Base-by-base conservation (phyloP, 768 basidiomycete species). In the Mycena olivaceomarginata region DNA sequence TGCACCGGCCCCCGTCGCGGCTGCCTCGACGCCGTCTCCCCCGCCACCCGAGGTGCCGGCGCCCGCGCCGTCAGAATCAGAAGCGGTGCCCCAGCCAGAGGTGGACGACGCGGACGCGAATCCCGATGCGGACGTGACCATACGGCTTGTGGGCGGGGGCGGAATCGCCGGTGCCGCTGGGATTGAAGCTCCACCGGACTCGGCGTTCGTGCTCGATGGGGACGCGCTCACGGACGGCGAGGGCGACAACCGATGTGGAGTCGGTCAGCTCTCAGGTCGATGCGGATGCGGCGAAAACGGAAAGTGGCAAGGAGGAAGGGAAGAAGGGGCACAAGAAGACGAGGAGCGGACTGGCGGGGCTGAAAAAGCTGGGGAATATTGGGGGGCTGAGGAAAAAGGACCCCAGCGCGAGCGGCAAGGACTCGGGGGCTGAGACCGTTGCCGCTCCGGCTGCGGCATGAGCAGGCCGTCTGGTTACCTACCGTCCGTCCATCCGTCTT, bases 111-210 rank as follows among this genome's bases (percentile, higher is more conserved):
- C 43, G n/a, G 67, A 59, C 18, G 79, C 75, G 11, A 77, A 81
- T 18, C 77, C 76, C 39, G 80, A 83, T 25, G 81, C 87, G 22
- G 87, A 88, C 62, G 85, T 88, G 13, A 92, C 91, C 15, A 88
- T 94, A 67, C 90, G 92, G 59, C 82, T 94, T 16, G 89, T 94
- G n/a, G 93, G 92, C 22, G 90, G 88, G 2, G 90, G 90, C 22
- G 91, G 91, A 20, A 83, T 86, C 31, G 82, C 85, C 41, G 92
- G 91, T 25, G 74, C 82, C 20, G 83, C 83, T 51, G 48, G 20
- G 16, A 11, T 51, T 3, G 83, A 84, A 53, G 83, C 83, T 25
- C 79, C 82, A 11, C 60, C 56, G 51, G 83, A 83, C 22, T 78
- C 48, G 41, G 66, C 25, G 5, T 11, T 31, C 10, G 51, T 45